Conservation (phyloP, 495 filamentous ascomycete genomes). For the Penicillium flavigenum region DNA sequence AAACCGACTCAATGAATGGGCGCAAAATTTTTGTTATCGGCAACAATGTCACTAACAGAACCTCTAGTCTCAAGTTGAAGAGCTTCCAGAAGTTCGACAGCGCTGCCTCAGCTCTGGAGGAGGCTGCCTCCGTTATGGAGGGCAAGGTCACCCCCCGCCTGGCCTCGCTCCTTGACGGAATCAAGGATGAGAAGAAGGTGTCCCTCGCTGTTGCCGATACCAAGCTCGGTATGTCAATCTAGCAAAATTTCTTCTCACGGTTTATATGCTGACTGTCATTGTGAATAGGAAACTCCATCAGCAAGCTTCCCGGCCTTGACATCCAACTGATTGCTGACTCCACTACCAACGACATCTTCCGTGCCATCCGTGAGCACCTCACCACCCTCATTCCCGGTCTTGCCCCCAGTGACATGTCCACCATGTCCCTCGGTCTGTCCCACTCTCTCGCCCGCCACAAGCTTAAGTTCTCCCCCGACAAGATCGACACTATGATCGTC, state of each 20-base stretch:
- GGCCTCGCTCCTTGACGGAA: constrained; percentile 72
- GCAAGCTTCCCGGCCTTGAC: constrained; percentile 82
- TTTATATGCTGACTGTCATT: constrained; percentile 14
- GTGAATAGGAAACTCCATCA: constrained; percentile 70
- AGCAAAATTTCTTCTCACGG: not conserved
- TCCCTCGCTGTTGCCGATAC: constrained; percentile 93
- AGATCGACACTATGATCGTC: constrained; percentile 99
- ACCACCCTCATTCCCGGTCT: constrained; percentile 89
- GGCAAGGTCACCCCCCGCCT: constrained; percentile 96
- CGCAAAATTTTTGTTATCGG: constrained; percentile 30
- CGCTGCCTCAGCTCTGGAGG: constrained; percentile 78
- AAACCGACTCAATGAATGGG: constrained; percentile 7
- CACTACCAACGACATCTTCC: constrained; percentile 81
- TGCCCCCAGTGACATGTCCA: constrained; percentile 76
- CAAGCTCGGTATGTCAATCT: constrained; percentile 68
- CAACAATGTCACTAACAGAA: constrained; percentile 29
- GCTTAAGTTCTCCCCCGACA: constrained; percentile 97
- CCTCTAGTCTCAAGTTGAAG: constrained; percentile 82
- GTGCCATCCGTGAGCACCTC: constrained; percentile 87
- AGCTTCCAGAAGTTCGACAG: constrained; percentile 96
- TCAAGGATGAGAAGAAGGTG: constrained; percentile 97
- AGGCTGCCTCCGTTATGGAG: constrained; percentile 82
- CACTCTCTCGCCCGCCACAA: constrained; percentile 98
- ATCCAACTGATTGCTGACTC: constrained; percentile 87
- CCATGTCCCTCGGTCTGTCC: constrained; percentile 93